Base-by-base conservation (phyloP, 179 eudicot species). In the Actinidia arguta region DNA sequence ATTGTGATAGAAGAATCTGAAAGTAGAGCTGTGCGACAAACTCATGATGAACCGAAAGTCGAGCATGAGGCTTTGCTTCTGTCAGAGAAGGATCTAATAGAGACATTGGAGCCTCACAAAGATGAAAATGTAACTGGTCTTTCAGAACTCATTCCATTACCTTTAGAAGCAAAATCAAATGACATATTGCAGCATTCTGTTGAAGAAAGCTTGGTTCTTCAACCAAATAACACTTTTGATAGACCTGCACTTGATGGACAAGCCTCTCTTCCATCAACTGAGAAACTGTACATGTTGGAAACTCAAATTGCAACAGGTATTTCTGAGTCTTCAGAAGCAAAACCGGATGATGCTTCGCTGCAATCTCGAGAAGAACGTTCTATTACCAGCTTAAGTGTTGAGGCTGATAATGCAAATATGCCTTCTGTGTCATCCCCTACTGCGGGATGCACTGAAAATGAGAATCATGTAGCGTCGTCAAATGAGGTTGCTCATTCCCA, bases 231-330 rank as follows among this genome's bases (percentile, higher is more conserved):
- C 24, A 17, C 70, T 59, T 77, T 54, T 58, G 42, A 77, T 42
- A 74, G 46, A 72, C 77, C 55, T 64, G 27, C 80, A 75, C 17
- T 50, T 27, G 81, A 80, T 31, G 64, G 77, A 39, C 77, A 75
- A 36, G 63, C 8, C 67, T 84, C 82, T 17, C 42, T 50, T 76
- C 9, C 55, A 76, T 44, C 76, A 51, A 47, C 73, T 24, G 36
- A 13, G 22, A 82, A 51, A 81, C 18, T 51, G 48, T 50, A 75
- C 50, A n/a, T 48, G 13, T 39, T 62, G 47, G 80, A 83, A 16
- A 77, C 80, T 56, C 76, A 78, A 25, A 73, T 58, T 71, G 63
- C 27, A 14, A 50, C 24, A 20, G 12, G 8, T 44, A 16, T 64
- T 24, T 48, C 58, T 4, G 58, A 79, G 64, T 6, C 76, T 8